Conservation (phyloP, 352 stramenopile genomes). For the Pythium scleroteichum region DNA sequence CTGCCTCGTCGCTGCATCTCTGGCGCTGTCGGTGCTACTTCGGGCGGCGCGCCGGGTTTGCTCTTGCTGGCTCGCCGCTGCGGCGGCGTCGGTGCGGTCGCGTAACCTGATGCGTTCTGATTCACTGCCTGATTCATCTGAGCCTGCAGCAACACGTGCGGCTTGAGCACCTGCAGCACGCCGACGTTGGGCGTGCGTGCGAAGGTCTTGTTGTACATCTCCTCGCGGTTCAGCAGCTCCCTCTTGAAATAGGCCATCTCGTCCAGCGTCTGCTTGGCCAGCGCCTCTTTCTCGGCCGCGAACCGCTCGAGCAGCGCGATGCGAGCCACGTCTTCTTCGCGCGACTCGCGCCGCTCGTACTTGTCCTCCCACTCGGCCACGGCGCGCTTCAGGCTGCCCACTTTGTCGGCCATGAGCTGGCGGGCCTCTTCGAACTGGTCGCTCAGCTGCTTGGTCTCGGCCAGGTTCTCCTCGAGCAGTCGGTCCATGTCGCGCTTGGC, state of each 20-base stretch:
- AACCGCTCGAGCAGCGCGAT: conserved; percentile 72
- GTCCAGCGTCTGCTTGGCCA: conserved; percentile 69
- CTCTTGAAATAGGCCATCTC: conserved; percentile 94
- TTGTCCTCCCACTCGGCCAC: conserved; percentile 59
- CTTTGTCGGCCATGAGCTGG: conserved; percentile 54
- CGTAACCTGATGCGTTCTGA: conserved; percentile 21
- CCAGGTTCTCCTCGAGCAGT: conserved; percentile 64
- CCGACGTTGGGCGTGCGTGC: conserved; percentile 82
- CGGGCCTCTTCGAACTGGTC: conserved; percentile 73
- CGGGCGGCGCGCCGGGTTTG: conserved; percentile 28
- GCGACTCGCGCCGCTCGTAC: conserved; percentile 63
- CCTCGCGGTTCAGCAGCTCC: conserved; percentile 91
- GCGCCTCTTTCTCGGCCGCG: conserved; percentile 67
- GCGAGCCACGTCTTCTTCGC: conserved; percentile 74
- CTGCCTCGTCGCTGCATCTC: conserved; percentile 53
- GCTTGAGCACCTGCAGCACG: conserved; percentile 87
- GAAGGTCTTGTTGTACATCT: conserved; percentile 95
- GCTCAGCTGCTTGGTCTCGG: conserved; percentile 63
- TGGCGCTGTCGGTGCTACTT: conserved; percentile 10
- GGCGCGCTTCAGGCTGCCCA: conserved; percentile 38
- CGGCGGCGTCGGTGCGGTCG: not conserved
- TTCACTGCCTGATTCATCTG: conserved; percentile 31
- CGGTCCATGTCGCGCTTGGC: conserved; percentile 70
- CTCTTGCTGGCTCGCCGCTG: conserved; percentile 25
- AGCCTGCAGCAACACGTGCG: conserved; percentile 57